Evolutionary conservation across 371 early-diverging fungal species (phyloP).

Genomic region (Apophysomyces variabilis): DNA sequence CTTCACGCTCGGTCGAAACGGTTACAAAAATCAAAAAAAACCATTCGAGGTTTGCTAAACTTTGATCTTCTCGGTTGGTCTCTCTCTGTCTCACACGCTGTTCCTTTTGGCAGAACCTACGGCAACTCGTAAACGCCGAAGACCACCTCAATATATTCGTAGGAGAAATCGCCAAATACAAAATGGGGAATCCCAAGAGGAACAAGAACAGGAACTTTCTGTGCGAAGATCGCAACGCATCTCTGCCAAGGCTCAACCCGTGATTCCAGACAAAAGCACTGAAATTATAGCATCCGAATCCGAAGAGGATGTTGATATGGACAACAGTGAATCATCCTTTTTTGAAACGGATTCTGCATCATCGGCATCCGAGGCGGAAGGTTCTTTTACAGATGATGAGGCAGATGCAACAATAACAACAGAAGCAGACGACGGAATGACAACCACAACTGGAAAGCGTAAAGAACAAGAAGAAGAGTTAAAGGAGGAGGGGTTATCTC

Average conservation of each 20-base stretch:
- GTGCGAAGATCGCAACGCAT: conserved; percentile 6
- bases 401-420: background rate
- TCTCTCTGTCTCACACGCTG: background rate
- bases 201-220: background rate
- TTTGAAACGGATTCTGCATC: background rate
- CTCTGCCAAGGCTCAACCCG: background rate
- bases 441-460: background rate
- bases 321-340: background rate
- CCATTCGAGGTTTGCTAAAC: background rate
- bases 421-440: too few species aligned
- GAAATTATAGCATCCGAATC: background rate
- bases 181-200: background rate
- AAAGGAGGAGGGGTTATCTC: background rate
- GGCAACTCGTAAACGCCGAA: background rate
- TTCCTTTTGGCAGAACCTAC: background rate
- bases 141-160: background rate
- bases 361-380: background rate
- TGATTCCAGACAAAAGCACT: background rate
- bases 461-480: background rate
- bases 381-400: background rate
- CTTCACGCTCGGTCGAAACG: conserved; percentile 3
- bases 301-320: background rate
- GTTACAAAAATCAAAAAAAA: background rate
- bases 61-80: background rate
- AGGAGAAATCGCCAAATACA: background rate